These are phyloP conservation scores for Salix dunnii DNA, from an alignment of 345 rosid species.

Conservation along the genomic window DNA sequence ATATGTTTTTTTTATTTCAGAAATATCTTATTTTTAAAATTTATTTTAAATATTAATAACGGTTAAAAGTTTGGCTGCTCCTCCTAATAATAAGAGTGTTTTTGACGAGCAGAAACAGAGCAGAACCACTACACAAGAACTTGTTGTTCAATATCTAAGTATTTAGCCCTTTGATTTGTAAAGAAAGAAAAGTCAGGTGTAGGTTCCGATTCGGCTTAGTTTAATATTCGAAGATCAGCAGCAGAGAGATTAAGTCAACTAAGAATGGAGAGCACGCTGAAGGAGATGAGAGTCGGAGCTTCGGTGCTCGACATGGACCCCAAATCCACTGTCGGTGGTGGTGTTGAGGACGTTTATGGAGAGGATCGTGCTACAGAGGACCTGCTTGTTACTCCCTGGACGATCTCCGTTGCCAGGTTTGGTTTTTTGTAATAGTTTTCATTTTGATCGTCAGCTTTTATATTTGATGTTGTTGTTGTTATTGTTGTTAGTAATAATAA, in stretches of 20 bases:
- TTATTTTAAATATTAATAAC: no score
- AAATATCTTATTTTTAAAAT: no score
- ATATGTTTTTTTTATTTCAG: no score
- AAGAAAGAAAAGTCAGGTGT: no score
- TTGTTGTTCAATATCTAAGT: no score
- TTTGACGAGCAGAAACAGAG: no score
- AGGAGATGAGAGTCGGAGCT: constrained; percentile 38
- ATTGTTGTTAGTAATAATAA: neutral
- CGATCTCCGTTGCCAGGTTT: constrained; percentile 77
- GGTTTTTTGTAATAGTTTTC: neutral
- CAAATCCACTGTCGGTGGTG: constrained; percentile 43
- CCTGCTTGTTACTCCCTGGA: constrained; percentile 79
- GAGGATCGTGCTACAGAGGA: constrained; percentile 74
- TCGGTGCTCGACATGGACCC: constrained; percentile 53
- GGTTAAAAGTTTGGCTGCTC: no score
- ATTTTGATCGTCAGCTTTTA: neutral
- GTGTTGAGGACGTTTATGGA: constrained; percentile 57
- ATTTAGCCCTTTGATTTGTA: no score
- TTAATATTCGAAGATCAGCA: neutral
- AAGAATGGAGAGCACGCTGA: constrained; percentile 56
- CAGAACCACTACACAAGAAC: no score
- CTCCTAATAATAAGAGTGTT: no score
- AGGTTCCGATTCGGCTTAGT: neutral
- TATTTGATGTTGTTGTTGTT: no score
- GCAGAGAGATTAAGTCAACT: neutral